A percentile compares a stretch with the other conserved stretches of the same genome.
These are phyloP conservation scores for Rehmannia glutinosa DNA, from an alignment of 257 asterid genomes.

Conservation along the genomic window DNA sequence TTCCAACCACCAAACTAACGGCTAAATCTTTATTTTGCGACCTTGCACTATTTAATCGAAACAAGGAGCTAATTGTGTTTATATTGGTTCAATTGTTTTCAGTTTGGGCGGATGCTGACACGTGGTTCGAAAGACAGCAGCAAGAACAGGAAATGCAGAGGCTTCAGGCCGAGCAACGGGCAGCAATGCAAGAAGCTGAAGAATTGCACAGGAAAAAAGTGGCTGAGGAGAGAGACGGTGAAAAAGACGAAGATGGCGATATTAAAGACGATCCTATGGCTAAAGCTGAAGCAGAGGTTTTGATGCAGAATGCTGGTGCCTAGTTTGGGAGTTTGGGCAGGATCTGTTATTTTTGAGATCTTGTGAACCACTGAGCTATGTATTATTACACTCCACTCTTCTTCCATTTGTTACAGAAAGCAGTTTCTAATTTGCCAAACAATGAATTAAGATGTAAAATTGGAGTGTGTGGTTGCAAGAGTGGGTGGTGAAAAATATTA, in stretches of 20 bases:
- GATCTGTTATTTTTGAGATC: too few species aligned
- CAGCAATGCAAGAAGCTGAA: constrained; percentile 76
- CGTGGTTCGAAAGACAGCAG: constrained; percentile 95
- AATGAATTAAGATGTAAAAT: background rate
- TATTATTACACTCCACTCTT: too few species aligned
- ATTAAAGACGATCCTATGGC: constrained; percentile 63
- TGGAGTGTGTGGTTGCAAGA: background rate
- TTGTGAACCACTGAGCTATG: too few species aligned
- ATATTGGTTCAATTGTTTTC: too few species aligned
- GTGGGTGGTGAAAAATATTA: too few species aligned
- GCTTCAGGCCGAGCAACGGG: constrained; percentile 77
- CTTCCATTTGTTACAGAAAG: too few species aligned
- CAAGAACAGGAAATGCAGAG: constrained; percentile 86
- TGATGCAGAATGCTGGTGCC: constrained; percentile 43
- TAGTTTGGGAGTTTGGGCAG: too few species aligned
- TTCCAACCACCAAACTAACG: too few species aligned
- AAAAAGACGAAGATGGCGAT: constrained; percentile 56
- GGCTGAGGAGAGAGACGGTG: constrained; percentile 89
- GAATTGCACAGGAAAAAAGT: constrained; percentile 82
- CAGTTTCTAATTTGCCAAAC: too few species aligned
- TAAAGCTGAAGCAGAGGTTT: constrained; percentile 67
- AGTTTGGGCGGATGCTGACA: constrained; percentile 99
- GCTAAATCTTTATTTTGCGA: too few species aligned
- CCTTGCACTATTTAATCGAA: background rate
- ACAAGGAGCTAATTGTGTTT: background rate